phyloP scores from a whole-genome alignment of 129 eudicot genomes.

The Escallonia rubra region DNA sequence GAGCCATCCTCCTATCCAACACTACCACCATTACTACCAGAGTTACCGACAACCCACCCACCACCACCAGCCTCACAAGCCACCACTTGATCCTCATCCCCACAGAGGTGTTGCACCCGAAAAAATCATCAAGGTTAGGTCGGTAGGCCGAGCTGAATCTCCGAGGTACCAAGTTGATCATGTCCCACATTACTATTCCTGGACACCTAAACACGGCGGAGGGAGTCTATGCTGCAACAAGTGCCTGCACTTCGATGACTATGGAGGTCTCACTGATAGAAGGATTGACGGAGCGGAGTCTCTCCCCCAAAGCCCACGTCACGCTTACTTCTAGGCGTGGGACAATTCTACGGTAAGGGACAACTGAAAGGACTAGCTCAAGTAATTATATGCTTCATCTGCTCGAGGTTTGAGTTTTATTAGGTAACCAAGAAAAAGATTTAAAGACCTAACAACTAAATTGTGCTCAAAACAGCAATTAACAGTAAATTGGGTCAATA shows the following conservation, averaged over 20 bases:
- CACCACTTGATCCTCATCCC: slow-evolving; percentile 17
- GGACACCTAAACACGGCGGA: slow-evolving; percentile 16
- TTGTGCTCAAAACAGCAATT: too few relatives aligned
- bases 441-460: too few relatives aligned
- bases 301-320: slow-evolving; percentile 21
- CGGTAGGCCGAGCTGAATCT: slow-evolving; percentile 32
- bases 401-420: too few relatives aligned
- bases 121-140: slow-evolving; percentile 30
- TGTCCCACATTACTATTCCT: slow-evolving; percentile 11
- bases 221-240: slow-evolving; percentile 30
- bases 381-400: too few relatives aligned
- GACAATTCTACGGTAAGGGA: too few relatives aligned
- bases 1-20: neutral
- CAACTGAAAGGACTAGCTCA: too few relatives aligned
- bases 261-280: slow-evolving; percentile 14
- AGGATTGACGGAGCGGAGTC: slow-evolving; percentile 24
- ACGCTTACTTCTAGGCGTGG: neutral
- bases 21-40: neutral
- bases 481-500: too few relatives aligned
- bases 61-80: slow-evolving; percentile 16
- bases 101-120: slow-evolving; percentile 30
- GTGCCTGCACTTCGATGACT: slow-evolving; percentile 32
- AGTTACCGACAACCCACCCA: neutral
- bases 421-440: too few relatives aligned
- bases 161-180: slow-evolving; percentile 31